Base-by-base conservation (phyloP, 2,329 filamentous ascomycete genomes). In the Capronia americana region DNA sequence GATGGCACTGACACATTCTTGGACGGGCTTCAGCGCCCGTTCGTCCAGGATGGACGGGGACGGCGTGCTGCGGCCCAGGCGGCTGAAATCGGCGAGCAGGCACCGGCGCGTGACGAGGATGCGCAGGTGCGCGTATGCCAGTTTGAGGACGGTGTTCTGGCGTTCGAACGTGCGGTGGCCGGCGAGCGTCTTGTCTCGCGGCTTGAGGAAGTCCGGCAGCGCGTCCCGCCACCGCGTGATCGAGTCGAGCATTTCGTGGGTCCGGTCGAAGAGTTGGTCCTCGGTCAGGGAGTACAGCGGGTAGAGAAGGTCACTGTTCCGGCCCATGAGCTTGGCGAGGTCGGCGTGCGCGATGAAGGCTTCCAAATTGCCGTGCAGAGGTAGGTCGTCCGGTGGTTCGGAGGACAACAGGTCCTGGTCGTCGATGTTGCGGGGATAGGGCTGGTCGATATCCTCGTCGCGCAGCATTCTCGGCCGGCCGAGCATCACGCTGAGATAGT, bases 401-500 rank as follows among this genome's bases (percentile, higher is more conserved):
- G 79, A 72, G 8, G 79, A 71, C 0, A 83, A 80, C 76, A 89
- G 82, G 32, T 87, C 82, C 44, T 86, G 83, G 65, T 89, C 86
- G 62, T 87, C 85, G 51, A 87, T 79, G 61, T 79, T 78, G 26
- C 77, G 74, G 4, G 87, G 87, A n/a, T 86, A 79, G 2, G 84
- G 82, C 64, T 89, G 87, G 60, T 89, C 87, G 56, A 88, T 86
- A 58, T 89, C 86, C 38, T 88, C 85, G 53, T 89, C 87, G 57
- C 87, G 86, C 28, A 88, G 85, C 14, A 87, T 80, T 7, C 85
- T 76, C 0, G 87, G 87, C 5, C 87, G 79, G 0, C 87, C 87
- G 32, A 89, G 83, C 20, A 88, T 85, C n/a, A 88, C 85, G 26
- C 86, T 85, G 0, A 90, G 77, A 63, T 89, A 89, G 58, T 85